Conservation (phyloP, 352 stramenopile genomes). For the Paralagenidium karlingii region DNA sequence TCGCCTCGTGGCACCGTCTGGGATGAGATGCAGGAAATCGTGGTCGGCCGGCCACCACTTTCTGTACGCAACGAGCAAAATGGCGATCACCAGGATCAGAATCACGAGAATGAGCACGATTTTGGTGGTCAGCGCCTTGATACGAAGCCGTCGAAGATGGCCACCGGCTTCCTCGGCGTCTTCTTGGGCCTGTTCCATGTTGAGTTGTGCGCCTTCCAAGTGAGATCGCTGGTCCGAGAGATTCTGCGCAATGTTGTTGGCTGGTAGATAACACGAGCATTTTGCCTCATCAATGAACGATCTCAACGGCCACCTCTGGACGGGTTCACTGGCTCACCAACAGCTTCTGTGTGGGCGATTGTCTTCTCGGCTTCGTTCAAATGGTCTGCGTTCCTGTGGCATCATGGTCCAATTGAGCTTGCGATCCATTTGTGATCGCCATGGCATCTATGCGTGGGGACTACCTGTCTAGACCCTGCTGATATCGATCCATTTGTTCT, state of each 20-base stretch:
- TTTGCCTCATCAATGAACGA: constrained; percentile 2
- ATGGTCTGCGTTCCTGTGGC: constrained; percentile 46
- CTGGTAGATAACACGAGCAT: constrained; percentile 10
- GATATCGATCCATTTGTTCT: constrained; percentile 28
- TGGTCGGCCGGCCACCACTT: constrained; percentile 64
- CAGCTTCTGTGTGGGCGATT: constrained; percentile 53
- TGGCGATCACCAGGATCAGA: constrained; percentile 31
- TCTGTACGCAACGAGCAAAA: constrained; percentile 57
- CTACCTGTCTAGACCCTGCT: constrained; percentile 28
- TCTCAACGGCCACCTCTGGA: not conserved
- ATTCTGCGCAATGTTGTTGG: constrained; percentile 55
- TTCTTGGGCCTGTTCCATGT: constrained; percentile 48
- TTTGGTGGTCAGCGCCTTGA: constrained; percentile 53
- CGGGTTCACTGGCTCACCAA: constrained; percentile 19
- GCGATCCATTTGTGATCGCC: not conserved
- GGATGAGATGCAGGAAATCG: too few species aligned
- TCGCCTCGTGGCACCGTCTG: too few species aligned
- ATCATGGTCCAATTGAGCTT: not conserved
- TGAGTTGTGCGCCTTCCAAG: constrained; percentile 39
- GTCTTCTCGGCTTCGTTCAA: constrained; percentile 58
- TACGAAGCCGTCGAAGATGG: constrained; percentile 34
- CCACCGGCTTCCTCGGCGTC: constrained; percentile 45
- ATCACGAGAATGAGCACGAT: constrained; percentile 46
- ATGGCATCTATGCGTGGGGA: not conserved
- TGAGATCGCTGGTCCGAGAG: constrained; percentile 55